Conservation (phyloP, 2,329 filamentous ascomycete species). For the Sordariomycetes sp. region DNA sequence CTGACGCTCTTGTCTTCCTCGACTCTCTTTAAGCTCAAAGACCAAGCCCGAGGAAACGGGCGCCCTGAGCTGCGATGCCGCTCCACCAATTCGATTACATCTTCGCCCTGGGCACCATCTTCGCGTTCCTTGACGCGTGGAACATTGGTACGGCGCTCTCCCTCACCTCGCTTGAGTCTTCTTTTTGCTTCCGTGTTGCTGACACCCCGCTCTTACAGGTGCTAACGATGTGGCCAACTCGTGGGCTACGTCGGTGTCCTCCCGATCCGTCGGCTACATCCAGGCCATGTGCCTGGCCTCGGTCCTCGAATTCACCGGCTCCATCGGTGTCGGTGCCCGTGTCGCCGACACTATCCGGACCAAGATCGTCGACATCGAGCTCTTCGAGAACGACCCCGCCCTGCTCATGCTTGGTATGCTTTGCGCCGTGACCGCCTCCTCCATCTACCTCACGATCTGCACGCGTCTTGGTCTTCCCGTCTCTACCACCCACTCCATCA, state of each 20-base stretch:
- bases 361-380: conserved; percentile 39
- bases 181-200: background rate
- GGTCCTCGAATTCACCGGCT: conserved; percentile 51
- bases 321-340: conserved; percentile 48
- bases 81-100: conserved; percentile 51
- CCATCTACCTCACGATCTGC: conserved; percentile 43
- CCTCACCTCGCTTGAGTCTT: background rate
- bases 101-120: conserved; percentile 53
- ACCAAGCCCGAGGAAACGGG: background rate
- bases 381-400: conserved; percentile 35
- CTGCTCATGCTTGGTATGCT: conserved; percentile 49
- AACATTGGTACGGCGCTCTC: conserved; percentile 39
- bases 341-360: conserved; percentile 53
- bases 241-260: conserved; percentile 63
- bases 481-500: conserved; percentile 52
- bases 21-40: background rate
- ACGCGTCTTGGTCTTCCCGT: conserved; percentile 46
- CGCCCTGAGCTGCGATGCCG: conserved; percentile 14
- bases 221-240: conserved; percentile 64
- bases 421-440: conserved; percentile 41
- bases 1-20: background rate
- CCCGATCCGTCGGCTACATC: conserved; percentile 50
- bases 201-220: conserved; percentile 20
- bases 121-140: conserved; percentile 56
- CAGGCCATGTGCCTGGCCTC: conserved; percentile 49